A percentile compares a stretch with the other conserved stretches of the same genome.
These are phyloP conservation scores for Fusarium marasasianum DNA, from an alignment of 2,329 filamentous ascomycete genomes.

Conservation along the genomic window DNA sequence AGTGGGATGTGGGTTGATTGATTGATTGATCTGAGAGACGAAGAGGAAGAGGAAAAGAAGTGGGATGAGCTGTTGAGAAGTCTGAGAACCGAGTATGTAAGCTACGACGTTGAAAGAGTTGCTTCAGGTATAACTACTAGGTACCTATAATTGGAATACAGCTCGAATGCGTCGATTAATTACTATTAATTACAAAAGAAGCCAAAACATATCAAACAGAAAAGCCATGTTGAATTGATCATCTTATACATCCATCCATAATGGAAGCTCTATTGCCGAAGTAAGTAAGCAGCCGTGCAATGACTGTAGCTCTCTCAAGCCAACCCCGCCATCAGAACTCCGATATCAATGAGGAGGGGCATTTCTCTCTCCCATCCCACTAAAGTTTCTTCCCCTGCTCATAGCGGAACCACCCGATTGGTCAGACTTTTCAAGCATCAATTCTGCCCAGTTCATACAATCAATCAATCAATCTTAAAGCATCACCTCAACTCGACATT, in stretches of 20 bases:
- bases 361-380: constrained; percentile 10
- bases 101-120: constrained; percentile 6
- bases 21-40: constrained; percentile 6
- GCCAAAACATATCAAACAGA: background rate
- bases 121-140: background rate
- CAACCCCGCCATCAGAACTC: constrained; percentile 30
- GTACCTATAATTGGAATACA: background rate
- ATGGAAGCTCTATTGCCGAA: background rate
- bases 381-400: constrained; percentile 27
- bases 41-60: constrained; percentile 18
- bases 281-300: background rate
- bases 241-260: background rate
- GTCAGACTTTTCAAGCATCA: constrained; percentile 19
- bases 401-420: constrained; percentile 26
- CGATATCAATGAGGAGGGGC: constrained; percentile 32
- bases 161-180: background rate
- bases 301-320: background rate
- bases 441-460: constrained; percentile 5
- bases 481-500: background rate
- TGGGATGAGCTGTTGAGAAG: constrained; percentile 16
- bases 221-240: background rate
- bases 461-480: constrained; percentile 5
- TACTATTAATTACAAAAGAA: too few relatives aligned
- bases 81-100: background rate
- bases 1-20: constrained; percentile 25